Evolutionary conservation across 306 rosid species (phyloP).

Genomic region (Cucumis sativus): DNA sequence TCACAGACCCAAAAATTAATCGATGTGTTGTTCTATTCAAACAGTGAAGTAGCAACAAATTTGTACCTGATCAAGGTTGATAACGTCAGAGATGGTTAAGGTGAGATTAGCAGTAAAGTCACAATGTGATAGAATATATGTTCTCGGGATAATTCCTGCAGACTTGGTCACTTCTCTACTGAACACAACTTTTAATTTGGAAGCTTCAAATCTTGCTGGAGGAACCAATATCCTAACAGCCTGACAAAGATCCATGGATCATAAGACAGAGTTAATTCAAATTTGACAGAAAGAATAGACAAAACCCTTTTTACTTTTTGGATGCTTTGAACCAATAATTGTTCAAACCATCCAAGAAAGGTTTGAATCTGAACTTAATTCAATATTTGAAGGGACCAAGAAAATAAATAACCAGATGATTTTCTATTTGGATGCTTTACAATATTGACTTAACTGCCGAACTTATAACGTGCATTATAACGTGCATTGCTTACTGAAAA

Average conservation of each 20-base stretch:
- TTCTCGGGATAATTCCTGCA: slow-evolving; percentile 71
- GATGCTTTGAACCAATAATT: not conserved
- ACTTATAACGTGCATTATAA: not conserved
- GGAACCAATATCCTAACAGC: slow-evolving; percentile 71
- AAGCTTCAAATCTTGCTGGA: slow-evolving; percentile 74
- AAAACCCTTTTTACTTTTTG: not conserved
- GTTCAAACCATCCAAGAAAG: not conserved
- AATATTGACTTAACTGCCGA: not conserved
- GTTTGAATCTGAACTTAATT: not conserved
- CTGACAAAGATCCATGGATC: slow-evolving; percentile 18
- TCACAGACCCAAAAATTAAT: not conserved
- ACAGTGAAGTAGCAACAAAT: not conserved
- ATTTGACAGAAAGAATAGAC: not conserved
- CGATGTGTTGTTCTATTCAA: not conserved
- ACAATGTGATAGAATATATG: slow-evolving; percentile 85
- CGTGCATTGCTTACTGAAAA: not conserved
- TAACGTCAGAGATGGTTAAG: slow-evolving; percentile 80
- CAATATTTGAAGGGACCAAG: not conserved
- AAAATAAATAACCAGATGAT: not conserved
- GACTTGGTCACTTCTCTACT: slow-evolving; percentile 39
- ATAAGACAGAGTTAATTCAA: not conserved
- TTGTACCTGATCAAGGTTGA: slow-evolving; percentile 79
- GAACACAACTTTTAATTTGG: slow-evolving; percentile 71
- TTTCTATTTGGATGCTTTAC: no score
- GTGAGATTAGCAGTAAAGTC: slow-evolving; percentile 93